phyloP scores from a whole-genome alignment of 768 basidiomycete species.

The Agrocybe chaxingu region DNA sequence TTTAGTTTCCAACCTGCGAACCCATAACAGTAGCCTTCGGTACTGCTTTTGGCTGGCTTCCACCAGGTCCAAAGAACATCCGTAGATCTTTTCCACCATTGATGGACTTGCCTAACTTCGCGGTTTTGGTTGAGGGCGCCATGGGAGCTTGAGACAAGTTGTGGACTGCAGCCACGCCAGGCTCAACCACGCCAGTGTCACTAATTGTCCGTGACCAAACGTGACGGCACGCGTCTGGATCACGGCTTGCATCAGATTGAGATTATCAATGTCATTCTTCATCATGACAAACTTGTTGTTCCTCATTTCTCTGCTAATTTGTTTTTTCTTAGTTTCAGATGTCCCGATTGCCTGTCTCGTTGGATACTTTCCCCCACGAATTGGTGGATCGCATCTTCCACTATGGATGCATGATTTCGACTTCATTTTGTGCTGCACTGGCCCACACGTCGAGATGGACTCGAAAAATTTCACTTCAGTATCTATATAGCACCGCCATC shows the following conservation, averaged over 20 bases:
- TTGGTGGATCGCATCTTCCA: conserved; percentile 17
- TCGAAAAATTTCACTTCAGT: conserved; percentile 19
- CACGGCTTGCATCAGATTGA: neutral
- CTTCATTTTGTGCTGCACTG: conserved; percentile 14
- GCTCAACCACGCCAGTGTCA: neutral
- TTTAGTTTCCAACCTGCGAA: conserved; percentile 11
- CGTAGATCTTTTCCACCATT: conserved; percentile 16
- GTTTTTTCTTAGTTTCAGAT: neutral
- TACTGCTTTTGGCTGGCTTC: conserved; percentile 18
- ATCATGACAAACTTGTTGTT: too few species aligned
- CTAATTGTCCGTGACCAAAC: neutral
- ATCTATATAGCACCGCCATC: conserved; percentile 19
- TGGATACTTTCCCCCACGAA: conserved; percentile 17
- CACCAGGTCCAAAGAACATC: conserved; percentile 23
- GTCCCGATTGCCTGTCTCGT: too few species aligned
- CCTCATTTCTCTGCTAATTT: too few species aligned
- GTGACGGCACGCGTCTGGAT: conserved; percentile 10
- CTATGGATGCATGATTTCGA: conserved; percentile 15
- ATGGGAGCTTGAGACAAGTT: conserved; percentile 9
- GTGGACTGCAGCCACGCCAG: neutral
- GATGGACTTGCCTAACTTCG: conserved; percentile 9
- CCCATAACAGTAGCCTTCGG: conserved; percentile 4
- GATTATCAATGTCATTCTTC: too few species aligned
- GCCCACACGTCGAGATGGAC: conserved; percentile 20
- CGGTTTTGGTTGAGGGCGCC: conserved; percentile 13